Percentiles rank a stretch among this genome's conserved stretches.
These are phyloP conservation scores for Hymenotorrendiella dingleyae DNA, from an alignment of 2,329 filamentous ascomycete genomes.

Conservation along the genomic window DNA sequence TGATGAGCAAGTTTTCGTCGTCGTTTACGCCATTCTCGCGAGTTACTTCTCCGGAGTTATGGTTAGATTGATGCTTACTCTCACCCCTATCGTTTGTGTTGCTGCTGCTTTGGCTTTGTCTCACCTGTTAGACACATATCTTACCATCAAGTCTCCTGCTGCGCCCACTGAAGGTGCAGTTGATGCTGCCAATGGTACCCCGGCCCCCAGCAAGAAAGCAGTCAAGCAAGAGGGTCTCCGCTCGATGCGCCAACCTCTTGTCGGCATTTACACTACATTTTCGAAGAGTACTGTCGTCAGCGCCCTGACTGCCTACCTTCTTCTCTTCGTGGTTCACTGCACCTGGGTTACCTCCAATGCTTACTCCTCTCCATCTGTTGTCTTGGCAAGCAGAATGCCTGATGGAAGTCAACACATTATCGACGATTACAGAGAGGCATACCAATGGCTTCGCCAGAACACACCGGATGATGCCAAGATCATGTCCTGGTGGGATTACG, in stretches of 20 bases:
- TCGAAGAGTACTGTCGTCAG: slow-evolving; percentile 76
- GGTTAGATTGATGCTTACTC: slow-evolving; percentile 96
- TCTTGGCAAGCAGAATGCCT: slow-evolving; percentile 83
- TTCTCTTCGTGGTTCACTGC: slow-evolving; percentile 94
- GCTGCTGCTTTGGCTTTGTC: slow-evolving; percentile 86
- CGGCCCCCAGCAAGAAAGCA: slow-evolving; percentile 49
- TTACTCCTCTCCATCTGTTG: slow-evolving; percentile 96
- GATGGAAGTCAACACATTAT: slow-evolving; percentile 98
- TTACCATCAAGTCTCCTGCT: slow-evolving; percentile 59
- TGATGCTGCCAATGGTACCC: slow-evolving; percentile 31
- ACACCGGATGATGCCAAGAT: slow-evolving; percentile 92
- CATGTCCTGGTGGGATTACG: slow-evolving; percentile 99
- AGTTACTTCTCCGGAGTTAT: slow-evolving; percentile 99
- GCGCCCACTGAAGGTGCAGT: slow-evolving; percentile 41
- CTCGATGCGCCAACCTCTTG: slow-evolving; percentile 63
- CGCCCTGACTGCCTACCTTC: slow-evolving; percentile 69
- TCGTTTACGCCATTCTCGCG: slow-evolving; percentile 93
- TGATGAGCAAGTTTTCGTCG: slow-evolving; percentile 96
- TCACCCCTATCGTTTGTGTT: slow-evolving; percentile 94
- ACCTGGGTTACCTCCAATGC: slow-evolving; percentile 99
- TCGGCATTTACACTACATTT: slow-evolving; percentile 76
- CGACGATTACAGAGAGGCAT: slow-evolving; percentile 97
- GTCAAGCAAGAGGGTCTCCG: slow-evolving; percentile 54
- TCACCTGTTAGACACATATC: slow-evolving; percentile 80
- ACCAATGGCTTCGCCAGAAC: slow-evolving; percentile 99